Base-by-base conservation (phyloP, 2,329 filamentous ascomycete species). In the Colletotrichum phormii region DNA sequence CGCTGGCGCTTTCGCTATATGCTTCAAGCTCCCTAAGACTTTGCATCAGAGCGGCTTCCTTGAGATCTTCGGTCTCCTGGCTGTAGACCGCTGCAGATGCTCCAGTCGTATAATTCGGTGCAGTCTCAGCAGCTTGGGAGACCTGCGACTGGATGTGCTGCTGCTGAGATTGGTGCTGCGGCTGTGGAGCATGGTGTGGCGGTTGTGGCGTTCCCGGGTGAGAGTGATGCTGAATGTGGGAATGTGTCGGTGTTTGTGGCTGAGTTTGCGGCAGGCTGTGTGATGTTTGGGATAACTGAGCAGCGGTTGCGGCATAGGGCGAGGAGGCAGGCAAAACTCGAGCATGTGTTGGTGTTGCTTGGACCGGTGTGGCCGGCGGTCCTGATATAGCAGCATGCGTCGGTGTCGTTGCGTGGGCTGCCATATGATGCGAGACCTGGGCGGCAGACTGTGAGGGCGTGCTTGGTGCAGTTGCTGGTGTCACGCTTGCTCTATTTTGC, bases 91-190 rank as follows among this genome's bases (percentile, higher is more conserved):
- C 60, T 42, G 69, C 61, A 2, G 55, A 64, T 4, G 60, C 61
- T 8, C 64, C 69, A 3, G 64, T 55, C n/a, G 69, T 55, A 61
- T 72, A 74, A 49, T 72, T 61, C 8, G 60, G 35, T 5, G 51
- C 61, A 26, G 71, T 33, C 46, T 66, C 67, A 5, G 63, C 29
- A n/a, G 63, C 54, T 29, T 73, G 69, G 18, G 69, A 58, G 24
- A 59, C 69, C 60, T 60, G 69, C 5, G 60, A 59, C 57, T 78
- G 77, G n/a, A 46, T 58, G 26, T 69, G 70, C 53, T 72, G 58
- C 13, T 77, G 75, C 29, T 77, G 74, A 18, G 46, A 53, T 55
- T 72, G 74, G n/a, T 62, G 59, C 54, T 64, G 75, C 49, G 75
- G 76, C 11, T 73, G 69, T 18, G 62, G 60, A 3, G 49, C 31